Evolutionary conservation across 805 yeast genomes (phyloP).

Genomic region (Metschnikowia santaceciliae): DNA sequence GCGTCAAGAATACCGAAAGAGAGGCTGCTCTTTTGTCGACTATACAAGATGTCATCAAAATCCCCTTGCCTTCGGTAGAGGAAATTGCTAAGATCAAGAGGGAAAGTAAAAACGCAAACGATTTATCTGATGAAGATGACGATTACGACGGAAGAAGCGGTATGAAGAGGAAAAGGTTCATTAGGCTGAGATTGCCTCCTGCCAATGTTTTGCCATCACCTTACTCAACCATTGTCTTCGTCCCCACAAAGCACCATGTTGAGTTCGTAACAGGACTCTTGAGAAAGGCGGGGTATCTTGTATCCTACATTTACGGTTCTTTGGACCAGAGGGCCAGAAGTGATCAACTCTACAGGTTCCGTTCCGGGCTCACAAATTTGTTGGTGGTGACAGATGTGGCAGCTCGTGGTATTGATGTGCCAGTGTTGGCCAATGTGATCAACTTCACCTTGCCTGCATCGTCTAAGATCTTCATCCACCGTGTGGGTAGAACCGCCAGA

Average conservation of each 20-base stretch:
- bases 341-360: slow-evolving; percentile 78
- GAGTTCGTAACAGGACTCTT: slow-evolving; percentile 77
- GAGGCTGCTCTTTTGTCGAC: slow-evolving; percentile 79
- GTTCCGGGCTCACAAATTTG: slow-evolving; percentile 79
- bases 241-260: slow-evolving; percentile 97
- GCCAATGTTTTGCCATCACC: slow-evolving; percentile 84
- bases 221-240: slow-evolving; percentile 86
- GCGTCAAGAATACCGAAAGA: slow-evolving; percentile 78
- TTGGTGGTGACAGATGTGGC: slow-evolving; percentile 97
- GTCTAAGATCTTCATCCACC: slow-evolving; percentile 89
- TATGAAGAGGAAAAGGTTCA: slow-evolving; percentile 34
- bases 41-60: slow-evolving; percentile 78
- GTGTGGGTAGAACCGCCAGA: slow-evolving; percentile 99
- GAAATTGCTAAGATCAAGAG: slow-evolving; percentile 51
- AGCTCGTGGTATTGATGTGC: slow-evolving; percentile 98
- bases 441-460: slow-evolving; percentile 88
- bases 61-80: slow-evolving; percentile 76
- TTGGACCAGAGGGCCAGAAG: slow-evolving; percentile 93
- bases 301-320: slow-evolving; percentile 88
- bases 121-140: slow-evolving; percentile 25
- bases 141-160: slow-evolving; percentile 27
- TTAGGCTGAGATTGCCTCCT: slow-evolving; percentile 60
- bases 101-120: slow-evolving; percentile 55
- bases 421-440: slow-evolving; percentile 90
- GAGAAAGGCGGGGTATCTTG: slow-evolving; percentile 76